Conservation (phyloP, 805 yeast genomes). For the Candida endomychidarum region DNA sequence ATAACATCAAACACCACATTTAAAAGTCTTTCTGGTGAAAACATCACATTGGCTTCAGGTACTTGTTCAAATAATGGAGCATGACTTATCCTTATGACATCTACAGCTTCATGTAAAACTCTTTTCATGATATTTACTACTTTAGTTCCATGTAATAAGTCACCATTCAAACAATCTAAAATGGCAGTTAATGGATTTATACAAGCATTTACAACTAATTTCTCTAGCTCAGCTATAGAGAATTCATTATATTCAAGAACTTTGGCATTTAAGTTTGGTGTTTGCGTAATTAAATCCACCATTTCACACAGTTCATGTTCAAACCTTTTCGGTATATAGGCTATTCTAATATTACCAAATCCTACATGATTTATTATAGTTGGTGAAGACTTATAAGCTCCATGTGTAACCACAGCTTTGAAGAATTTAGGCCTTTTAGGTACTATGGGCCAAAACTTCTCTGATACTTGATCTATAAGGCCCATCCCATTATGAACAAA, state of each 20-base stretch:
- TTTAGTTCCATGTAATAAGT: constrained; percentile 47
- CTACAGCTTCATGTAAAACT: constrained; percentile 47
- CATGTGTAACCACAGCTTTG: constrained; percentile 84
- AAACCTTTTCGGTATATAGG: constrained; percentile 49
- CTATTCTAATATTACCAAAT: constrained; percentile 57
- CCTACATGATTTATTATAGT: constrained; percentile 62
- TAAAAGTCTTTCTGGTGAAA: constrained; percentile 36
- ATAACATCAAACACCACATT: constrained; percentile 30
- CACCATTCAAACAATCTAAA: constrained; percentile 76
- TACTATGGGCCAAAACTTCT: constrained; percentile 51
- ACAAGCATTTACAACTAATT: constrained; percentile 76
- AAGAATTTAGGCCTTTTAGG: constrained; percentile 53
- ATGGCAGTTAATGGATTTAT: constrained; percentile 83
- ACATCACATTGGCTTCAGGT: constrained; percentile 29
- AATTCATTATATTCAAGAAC: constrained; percentile 5
- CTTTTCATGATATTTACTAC: constrained; percentile 33
- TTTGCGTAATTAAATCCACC: constrained; percentile 2
- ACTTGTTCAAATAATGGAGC: constrained; percentile 21
- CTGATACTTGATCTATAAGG: constrained; percentile 50
- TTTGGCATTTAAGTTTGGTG: constrained; percentile 6
- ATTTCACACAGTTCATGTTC: constrained; percentile 12
- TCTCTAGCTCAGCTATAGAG: constrained; percentile 43
- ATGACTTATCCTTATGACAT: constrained; percentile 38
- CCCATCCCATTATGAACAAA: constrained; percentile 91
- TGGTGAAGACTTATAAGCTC: constrained; percentile 55